Conservation (phyloP, 2,329 filamentous ascomycete genomes). For the Ophiocordyceps camponoti-floridani region DNA sequence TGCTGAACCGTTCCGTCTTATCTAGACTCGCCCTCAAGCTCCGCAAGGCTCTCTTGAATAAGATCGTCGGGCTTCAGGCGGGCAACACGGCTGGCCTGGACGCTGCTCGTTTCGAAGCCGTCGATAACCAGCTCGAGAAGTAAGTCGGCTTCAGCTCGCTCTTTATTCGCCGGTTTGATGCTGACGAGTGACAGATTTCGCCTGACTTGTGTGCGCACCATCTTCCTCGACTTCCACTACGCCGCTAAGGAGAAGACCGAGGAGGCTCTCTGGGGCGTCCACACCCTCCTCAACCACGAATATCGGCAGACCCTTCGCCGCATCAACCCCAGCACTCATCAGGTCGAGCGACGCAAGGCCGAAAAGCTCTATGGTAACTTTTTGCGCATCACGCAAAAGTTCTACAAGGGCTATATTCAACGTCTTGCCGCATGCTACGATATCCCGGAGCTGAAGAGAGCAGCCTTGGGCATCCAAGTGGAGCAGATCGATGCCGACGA, state of each 20-base stretch:
- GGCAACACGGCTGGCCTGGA: constrained; percentile 17
- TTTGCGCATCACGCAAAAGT: constrained; percentile 71
- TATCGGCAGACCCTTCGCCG: constrained; percentile 54
- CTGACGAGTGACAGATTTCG: constrained; percentile 37
- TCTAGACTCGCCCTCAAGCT: constrained; percentile 23
- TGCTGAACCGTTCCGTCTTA: constrained; percentile 2
- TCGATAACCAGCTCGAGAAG: constrained; percentile 22
- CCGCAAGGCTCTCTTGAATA: constrained; percentile 22
- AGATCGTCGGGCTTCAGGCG: constrained; percentile 23
- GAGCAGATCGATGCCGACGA: constrained; percentile 23
- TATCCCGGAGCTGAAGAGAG: constrained; percentile 29
- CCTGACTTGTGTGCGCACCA: constrained; percentile 49
- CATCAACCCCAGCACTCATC: constrained; percentile 30
- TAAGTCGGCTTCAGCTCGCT: background rate
- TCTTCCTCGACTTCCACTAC: constrained; percentile 55
- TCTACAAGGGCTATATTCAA: constrained; percentile 76
- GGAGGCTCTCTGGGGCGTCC: constrained; percentile 57
- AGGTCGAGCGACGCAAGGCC: constrained; percentile 54
- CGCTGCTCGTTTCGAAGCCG: constrained; percentile 22
- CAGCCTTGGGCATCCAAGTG: constrained; percentile 21
- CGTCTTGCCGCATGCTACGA: constrained; percentile 47
- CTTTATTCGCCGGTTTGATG: background rate
- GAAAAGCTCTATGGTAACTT: constrained; percentile 71
- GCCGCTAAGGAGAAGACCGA: constrained; percentile 48
- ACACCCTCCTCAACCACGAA: constrained; percentile 58